Base-by-base conservation (phyloP, 2,329 filamentous ascomycete genomes). In the Curvularia verruculosa region DNA sequence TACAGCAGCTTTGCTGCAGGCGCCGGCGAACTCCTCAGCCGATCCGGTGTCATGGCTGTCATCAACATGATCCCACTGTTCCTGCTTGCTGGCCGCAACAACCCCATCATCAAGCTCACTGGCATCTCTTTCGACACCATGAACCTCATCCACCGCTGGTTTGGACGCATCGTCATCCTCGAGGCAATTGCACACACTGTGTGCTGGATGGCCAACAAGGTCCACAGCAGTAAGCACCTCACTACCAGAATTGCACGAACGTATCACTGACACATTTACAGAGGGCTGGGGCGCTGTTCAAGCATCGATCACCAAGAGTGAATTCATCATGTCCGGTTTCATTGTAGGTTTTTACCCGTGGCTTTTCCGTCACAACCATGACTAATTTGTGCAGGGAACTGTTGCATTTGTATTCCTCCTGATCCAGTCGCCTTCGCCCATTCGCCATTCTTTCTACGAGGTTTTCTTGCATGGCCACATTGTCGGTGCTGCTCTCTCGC, bases 61-160 rank as follows among this genome's bases (percentile, higher is more conserved):
- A 84, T 91, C 73, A 94, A 94, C 79, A 90, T 93, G 89, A 82
- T 88, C 58, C 90, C 90, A 1, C 80, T 93, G 3, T 89, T 92
- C 76, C 75, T 92, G 48, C 81, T 92, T 73, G 88, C 89, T 45
- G 87, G 88, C 40, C 84, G 90, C 66, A 93, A 92, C 79, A 93
- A 93, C 77, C 89, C 89, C 21, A 81, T 94, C 63, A 91, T 93
- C 71, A 81, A 81, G 59, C 80, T 89, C 63, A 82, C 91, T 51
- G 86, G 87, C 59, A 87, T 93, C 62, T 90, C 88, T 3, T 94
- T 92, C 74, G 90, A 94, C 75, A 91, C 89, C 1, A 92, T 90
- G 82, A 94, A 93, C 78, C 78, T 94, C 59, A 81, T 93, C 56
- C 90, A 94, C 76, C 85, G 90, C 60, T 93, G 90, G 90, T 84